A percentile compares a stretch with the other conserved stretches of the same genome.
Evolutionary conservation across 202 grass and related monocot genomes (phyloP).

Genomic region (Musa balbisiana): DNA sequence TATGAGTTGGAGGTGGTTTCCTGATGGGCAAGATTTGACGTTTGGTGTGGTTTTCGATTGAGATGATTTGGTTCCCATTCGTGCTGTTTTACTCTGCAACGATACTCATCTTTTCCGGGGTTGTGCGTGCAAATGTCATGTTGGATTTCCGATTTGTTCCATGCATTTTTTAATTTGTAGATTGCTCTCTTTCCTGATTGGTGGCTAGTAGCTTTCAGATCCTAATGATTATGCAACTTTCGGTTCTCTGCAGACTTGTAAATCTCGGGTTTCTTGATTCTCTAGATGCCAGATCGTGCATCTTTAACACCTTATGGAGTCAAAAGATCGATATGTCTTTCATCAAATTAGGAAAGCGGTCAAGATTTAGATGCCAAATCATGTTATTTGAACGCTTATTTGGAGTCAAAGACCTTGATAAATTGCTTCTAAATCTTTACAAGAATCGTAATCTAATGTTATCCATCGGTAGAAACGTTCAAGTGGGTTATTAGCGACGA

Average conservation of each 20-base stretch:
- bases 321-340: background rate
- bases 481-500: background rate
- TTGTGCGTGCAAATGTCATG: too few relatives aligned
- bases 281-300: background rate
- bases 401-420: background rate
- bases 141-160: too few relatives aligned
- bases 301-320: background rate
- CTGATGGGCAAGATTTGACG: background rate
- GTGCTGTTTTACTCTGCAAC: too few relatives aligned
- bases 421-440: background rate
- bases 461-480: background rate
- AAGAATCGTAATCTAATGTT: background rate
- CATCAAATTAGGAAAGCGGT: background rate
- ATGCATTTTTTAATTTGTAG: too few relatives aligned
- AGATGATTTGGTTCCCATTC: background rate
- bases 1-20: background rate
- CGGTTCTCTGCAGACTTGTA: background rate
- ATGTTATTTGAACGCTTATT: background rate
- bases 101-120: too few relatives aligned
- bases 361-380: background rate
- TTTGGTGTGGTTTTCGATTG: background rate
- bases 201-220: too few relatives aligned
- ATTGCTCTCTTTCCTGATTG: too few relatives aligned
- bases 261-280: background rate
- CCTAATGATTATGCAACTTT: too few relatives aligned